These are phyloP conservation scores for Dioscorea zingiberensis DNA, from an alignment of 106 monocot genomes.

Conservation along the genomic window DNA sequence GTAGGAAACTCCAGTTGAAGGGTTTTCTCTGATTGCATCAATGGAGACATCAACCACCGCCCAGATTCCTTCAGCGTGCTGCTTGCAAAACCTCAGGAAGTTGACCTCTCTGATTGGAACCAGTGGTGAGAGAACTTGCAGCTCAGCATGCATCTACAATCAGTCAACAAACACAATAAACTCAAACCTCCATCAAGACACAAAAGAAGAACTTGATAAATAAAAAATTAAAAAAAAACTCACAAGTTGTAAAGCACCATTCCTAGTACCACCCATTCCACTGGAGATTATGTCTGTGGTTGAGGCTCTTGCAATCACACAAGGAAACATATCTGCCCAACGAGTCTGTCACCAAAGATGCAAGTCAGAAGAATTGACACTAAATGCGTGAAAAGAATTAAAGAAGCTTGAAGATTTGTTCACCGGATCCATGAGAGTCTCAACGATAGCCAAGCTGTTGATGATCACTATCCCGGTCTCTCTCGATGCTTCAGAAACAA, in stretches of 20 bases:
- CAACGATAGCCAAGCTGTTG: constrained; percentile 65
- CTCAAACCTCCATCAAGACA: too few species aligned
- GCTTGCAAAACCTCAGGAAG: constrained; percentile 91
- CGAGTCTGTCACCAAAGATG: constrained; percentile 57
- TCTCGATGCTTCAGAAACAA: constrained; percentile 70
- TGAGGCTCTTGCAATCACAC: constrained; percentile 50
- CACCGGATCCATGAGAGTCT: constrained; percentile 89
- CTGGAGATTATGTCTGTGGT: constrained; percentile 58
- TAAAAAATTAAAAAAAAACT: constrained; percentile 8
- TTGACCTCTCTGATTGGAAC: constrained; percentile 67
- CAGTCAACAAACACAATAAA: neutral
- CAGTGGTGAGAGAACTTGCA: constrained; percentile 83
- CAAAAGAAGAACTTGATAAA: neutral
- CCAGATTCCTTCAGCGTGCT: constrained; percentile 71
- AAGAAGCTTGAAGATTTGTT: too few species aligned
- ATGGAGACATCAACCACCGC: constrained; percentile 87
- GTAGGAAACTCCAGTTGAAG: neutral
- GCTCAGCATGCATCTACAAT: constrained; percentile 77
- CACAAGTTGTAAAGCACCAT: constrained; percentile 83
- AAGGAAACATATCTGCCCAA: constrained; percentile 89
- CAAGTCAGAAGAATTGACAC: too few species aligned
- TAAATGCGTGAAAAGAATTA: too few species aligned
- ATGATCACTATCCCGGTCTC: constrained; percentile 68
- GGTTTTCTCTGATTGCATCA: constrained; percentile 32
- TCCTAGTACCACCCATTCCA: constrained; percentile 60